phyloP scores from a whole-genome alignment of 495 filamentous ascomycete species.

The Chlorociboria aeruginascens region DNA sequence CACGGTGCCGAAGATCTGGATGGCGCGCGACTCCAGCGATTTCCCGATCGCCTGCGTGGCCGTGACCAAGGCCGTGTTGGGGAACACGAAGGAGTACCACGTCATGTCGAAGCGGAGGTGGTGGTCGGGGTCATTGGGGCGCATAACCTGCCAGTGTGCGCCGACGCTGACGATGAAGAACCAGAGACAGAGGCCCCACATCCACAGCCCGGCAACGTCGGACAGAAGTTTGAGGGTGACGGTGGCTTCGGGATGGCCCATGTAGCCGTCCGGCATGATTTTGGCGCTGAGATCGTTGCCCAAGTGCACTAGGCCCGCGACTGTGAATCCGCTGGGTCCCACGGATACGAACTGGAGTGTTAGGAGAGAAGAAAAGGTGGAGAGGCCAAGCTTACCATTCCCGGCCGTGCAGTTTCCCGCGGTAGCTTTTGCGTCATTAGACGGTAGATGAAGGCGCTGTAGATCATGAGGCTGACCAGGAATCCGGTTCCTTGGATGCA shows the following conservation, averaged over 20 bases:
- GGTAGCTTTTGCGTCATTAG: slow-evolving; percentile 89
- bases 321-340: slow-evolving; percentile 70
- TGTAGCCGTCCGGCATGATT: slow-evolving; percentile 26
- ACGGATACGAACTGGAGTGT: slow-evolving; percentile 55
- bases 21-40: slow-evolving; percentile 46
- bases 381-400: slow-evolving; percentile 36
- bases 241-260: slow-evolving; percentile 24
- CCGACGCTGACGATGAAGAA: slow-evolving; percentile 74
- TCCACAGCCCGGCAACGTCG: slow-evolving; percentile 51
- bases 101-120: slow-evolving; percentile 72
- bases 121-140: slow-evolving; percentile 28
- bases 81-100: slow-evolving; percentile 73
- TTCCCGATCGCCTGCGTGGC: slow-evolving; percentile 62
- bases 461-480: slow-evolving; percentile 75
- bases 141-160: slow-evolving; percentile 62
- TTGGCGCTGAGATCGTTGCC: slow-evolving; percentile 27
- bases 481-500: slow-evolving; percentile 77
- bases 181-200: slow-evolving; percentile 78
- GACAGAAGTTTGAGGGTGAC: slow-evolving; percentile 29
- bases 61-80: slow-evolving; percentile 66
- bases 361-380: neutral
- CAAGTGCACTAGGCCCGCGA: slow-evolving; percentile 46
- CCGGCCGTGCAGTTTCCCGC: slow-evolving; percentile 60
- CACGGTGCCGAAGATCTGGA: slow-evolving; percentile 57
- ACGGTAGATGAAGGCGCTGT: slow-evolving; percentile 74